Conservation (phyloP, 2,329 filamentous ascomycete genomes). For the Furcasterigmium furcatum region DNA sequence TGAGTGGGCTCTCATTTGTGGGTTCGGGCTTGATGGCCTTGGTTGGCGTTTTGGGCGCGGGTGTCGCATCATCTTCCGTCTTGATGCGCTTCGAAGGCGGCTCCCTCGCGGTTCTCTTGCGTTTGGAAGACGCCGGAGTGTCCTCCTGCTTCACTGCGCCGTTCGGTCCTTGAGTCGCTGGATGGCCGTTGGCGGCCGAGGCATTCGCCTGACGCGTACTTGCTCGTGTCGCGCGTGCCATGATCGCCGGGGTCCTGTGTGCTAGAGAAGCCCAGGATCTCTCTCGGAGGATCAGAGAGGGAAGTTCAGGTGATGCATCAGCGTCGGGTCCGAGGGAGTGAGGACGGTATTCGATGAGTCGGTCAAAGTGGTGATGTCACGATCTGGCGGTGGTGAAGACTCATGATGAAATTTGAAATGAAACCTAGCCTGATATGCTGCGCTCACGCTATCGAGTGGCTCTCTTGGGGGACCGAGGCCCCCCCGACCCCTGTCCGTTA, state of each 20-base stretch:
- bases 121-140: slow-evolving; percentile 2
- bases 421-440: too few species aligned
- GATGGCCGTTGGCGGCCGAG: not conserved
- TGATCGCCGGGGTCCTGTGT: not conserved
- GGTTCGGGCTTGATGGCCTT: slow-evolving; percentile 9
- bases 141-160: not conserved
- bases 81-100: slow-evolving; percentile 11
- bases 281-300: too few species aligned
- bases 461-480: too few species aligned
- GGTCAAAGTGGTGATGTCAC: slow-evolving; percentile 3
- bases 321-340: not conserved
- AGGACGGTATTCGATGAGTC: not conserved
- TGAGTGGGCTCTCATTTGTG: slow-evolving; percentile 3
- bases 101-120: slow-evolving; percentile 6
- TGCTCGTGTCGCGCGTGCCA: slow-evolving; percentile 12
- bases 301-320: not conserved
- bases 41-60: not conserved
- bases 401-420: too few species aligned
- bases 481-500: too few species aligned
- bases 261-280: not conserved
- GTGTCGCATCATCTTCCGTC: slow-evolving; percentile 8
- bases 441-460: too few species aligned
- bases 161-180: not conserved
- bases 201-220: slow-evolving; percentile 8
- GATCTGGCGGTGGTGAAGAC: too few species aligned